Percentiles rank a stretch among this genome's conserved stretches.
phyloP scores from a whole-genome alignment of 2,329 filamentous ascomycete genomes.

The Paecilomyces variotii region DNA sequence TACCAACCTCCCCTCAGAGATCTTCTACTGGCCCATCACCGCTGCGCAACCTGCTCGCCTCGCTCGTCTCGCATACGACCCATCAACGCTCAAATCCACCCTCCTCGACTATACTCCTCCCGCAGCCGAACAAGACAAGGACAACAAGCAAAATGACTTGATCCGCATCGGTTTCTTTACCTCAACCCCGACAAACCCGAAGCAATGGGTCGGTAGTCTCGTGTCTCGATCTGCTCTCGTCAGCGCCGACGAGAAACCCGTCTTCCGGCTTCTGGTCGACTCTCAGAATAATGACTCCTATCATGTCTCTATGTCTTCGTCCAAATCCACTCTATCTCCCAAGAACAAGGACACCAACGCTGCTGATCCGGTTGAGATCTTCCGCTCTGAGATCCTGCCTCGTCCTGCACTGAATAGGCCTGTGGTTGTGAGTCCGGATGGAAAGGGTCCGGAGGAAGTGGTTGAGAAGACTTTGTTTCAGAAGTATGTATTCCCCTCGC shows the following conservation, averaged over 20 bases:
- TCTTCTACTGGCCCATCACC: slow-evolving; percentile 31
- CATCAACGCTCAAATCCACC: slow-evolving; percentile 25
- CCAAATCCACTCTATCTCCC: slow-evolving; percentile 9
- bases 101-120: slow-evolving; percentile 34
- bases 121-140: slow-evolving; percentile 3
- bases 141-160: slow-evolving; percentile 37
- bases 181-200: slow-evolving; percentile 19
- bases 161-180: slow-evolving; percentile 47
- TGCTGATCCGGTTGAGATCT: slow-evolving; percentile 23
- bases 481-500: slow-evolving; percentile 23
- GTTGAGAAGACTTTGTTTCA: slow-evolving; percentile 38
- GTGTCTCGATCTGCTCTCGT: slow-evolving; percentile 28
- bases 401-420: slow-evolving; percentile 34
- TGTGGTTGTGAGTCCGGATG: slow-evolving; percentile 30
- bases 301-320: slow-evolving; percentile 28
- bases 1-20: slow-evolving; percentile 19
- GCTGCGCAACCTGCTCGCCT: slow-evolving; percentile 26
- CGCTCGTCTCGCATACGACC: slow-evolving; percentile 35
- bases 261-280: slow-evolving; percentile 33
- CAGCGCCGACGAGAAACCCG: slow-evolving; percentile 17
- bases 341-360: background rate
- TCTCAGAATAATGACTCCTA: slow-evolving; percentile 29
- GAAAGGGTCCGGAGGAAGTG: slow-evolving; percentile 28
- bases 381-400: slow-evolving; percentile 23
- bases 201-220: slow-evolving; percentile 35